These are phyloP conservation scores for Prunus persica DNA, from an alignment of 306 rosid genomes.

Conservation along the genomic window Prunus_persica_NCBIv2 NC_034013.1:15400501-15401000, in stretches of 20 bases:
- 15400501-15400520: slow-evolving; percentile 51
- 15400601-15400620: slow-evolving; percentile 31
- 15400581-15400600: slow-evolving; percentile 33
- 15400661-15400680: slow-evolving; percentile 32
- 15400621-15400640: slow-evolving; percentile 48
- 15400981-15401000: slow-evolving; percentile 52
- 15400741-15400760: slow-evolving; percentile 43
- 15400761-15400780: slow-evolving; percentile 22
- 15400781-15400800: slow-evolving; percentile 23
- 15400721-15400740: slow-evolving; percentile 9
- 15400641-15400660: slow-evolving; percentile 37
- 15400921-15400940: slow-evolving; percentile 52
- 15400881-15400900: slow-evolving; percentile 8
- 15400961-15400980: slow-evolving; percentile 44
- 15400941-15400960: slow-evolving; percentile 38
- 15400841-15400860: slow-evolving; percentile 36
- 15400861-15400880: slow-evolving; percentile 51
- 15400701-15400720: slow-evolving; percentile 62
- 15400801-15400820: slow-evolving; percentile 50
- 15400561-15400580: slow-evolving; percentile 54
- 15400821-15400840: slow-evolving; percentile 51
- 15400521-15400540: slow-evolving; percentile 35
- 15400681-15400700: slow-evolving; percentile 31
- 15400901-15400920: slow-evolving; percentile 19
- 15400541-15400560: slow-evolving; percentile 39